Percentiles rank a stretch among this genome's conserved stretches.
Evolutionary conservation across 345 rosid species (phyloP).

Genomic region (Kernera saxatilis): DNA sequence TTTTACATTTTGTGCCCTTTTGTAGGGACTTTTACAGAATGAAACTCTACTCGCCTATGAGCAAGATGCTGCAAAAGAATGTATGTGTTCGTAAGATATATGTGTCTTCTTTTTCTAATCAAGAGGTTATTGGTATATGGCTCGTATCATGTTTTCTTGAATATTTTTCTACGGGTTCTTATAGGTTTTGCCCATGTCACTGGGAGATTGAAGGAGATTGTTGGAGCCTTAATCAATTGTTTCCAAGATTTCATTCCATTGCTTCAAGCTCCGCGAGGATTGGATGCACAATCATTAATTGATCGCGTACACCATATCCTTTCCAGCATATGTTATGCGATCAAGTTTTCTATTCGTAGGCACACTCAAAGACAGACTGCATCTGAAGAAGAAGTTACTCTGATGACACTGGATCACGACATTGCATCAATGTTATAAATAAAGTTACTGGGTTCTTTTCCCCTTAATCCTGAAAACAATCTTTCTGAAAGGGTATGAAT

Average conservation of each 20-base stretch:
- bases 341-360: constrained; percentile 39
- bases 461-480: constrained; percentile 43
- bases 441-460: constrained; percentile 58
- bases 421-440: constrained; percentile 43
- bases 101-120: constrained; percentile 3
- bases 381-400: constrained; percentile 32
- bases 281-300: constrained; percentile 58
- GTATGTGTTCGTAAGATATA: constrained; percentile 53
- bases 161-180: background rate
- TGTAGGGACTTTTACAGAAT: constrained; percentile 34
- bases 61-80: constrained; percentile 41
- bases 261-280: constrained; percentile 36
- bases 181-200: constrained; percentile 45
- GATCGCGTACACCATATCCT: constrained; percentile 54
- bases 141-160: constrained; percentile 5
- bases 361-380: constrained; percentile 21
- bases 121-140: background rate
- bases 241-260: constrained; percentile 62
- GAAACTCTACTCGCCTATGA: constrained; percentile 53
- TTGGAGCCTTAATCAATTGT: constrained; percentile 61
- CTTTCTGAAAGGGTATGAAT: constrained; percentile 52
- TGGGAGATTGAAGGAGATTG: constrained; percentile 56
- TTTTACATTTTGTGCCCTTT: constrained; percentile 8
- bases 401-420: constrained; percentile 37
- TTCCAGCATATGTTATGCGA: constrained; percentile 51